A percentile compares a stretch with the other conserved stretches of the same genome.
These are phyloP conservation scores for Phalaenopsis aphrodite DNA, from an alignment of 106 monocot genomes.

Conservation along the genomic window DNA sequence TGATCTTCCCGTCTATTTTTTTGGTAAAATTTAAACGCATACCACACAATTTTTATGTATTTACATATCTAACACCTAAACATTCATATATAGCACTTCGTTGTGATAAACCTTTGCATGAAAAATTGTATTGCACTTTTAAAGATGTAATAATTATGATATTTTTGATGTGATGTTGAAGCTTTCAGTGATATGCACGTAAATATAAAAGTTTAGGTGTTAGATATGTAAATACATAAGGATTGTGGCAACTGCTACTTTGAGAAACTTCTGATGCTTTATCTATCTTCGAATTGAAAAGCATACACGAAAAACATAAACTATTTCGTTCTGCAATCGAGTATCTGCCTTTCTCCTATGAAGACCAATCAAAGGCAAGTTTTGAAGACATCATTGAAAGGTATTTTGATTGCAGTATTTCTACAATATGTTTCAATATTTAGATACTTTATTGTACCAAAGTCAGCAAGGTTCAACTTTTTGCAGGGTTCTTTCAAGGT, in stretches of 20 bases:
- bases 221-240: no score
- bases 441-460: background rate
- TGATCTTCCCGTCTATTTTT: background rate
- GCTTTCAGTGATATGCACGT: no score
- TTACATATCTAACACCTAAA: no score
- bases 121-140: no score
- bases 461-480: background rate
- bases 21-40: no score
- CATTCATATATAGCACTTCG: no score
- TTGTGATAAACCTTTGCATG: no score
- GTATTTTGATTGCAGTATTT: conserved; percentile 21
- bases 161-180: no score
- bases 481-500: conserved; percentile 80
- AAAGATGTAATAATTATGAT: no score
- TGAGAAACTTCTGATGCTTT: background rate
- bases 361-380: conserved; percentile 49
- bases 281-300: conserved; percentile 13
- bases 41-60: no score
- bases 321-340: conserved; percentile 82
- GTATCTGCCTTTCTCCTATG: conserved; percentile 80
- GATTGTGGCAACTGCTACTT: no score
- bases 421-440: background rate
- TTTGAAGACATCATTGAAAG: conserved; percentile 97
- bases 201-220: no score
- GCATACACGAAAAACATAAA: conserved; percentile 77